A percentile compares a stretch with the other conserved stretches of the same genome.
These are phyloP conservation scores for Neoboletus brunneissimus DNA, from an alignment of 768 basidiomycete genomes.

Conservation along the genomic window DNA sequence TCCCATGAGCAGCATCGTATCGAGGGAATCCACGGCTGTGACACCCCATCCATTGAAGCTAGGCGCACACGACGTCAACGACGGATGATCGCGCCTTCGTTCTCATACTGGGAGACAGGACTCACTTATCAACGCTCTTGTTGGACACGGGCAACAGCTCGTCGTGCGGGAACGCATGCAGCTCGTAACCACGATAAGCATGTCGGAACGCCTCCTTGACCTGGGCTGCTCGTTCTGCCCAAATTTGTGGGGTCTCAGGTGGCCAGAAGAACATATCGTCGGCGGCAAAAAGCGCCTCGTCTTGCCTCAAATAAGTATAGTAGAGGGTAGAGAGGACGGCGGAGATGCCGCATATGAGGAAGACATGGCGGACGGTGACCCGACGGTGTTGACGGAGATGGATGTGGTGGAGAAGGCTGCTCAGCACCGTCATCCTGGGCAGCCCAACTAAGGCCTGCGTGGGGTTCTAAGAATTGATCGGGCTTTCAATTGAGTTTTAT, in stretches of 20 bases:
- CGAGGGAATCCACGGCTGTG: slow-evolving; percentile 76
- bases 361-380: slow-evolving; percentile 15
- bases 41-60: slow-evolving; percentile 84
- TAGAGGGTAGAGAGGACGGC: slow-evolving; percentile 16
- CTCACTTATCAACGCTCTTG: slow-evolving; percentile 49
- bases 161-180: slow-evolving; percentile 60
- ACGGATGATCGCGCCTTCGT: neutral
- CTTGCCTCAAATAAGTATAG: slow-evolving; percentile 10
- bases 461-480: no score
- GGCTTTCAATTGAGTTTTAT: no score
- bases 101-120: neutral
- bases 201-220: slow-evolving; percentile 64
- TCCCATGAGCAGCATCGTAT: slow-evolving; percentile 82
- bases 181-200: slow-evolving; percentile 64
- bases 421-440: neutral
- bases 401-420: slow-evolving; percentile 4
- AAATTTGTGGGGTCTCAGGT: slow-evolving; percentile 31
- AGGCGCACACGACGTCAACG: neutral
- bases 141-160: slow-evolving; percentile 57
- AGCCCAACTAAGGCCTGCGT: no score
- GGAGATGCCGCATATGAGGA: slow-evolving; percentile 13
- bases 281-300: neutral
- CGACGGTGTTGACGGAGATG: slow-evolving; percentile 7
- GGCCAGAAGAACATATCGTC: neutral
- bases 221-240: slow-evolving; percentile 51